These are phyloP conservation scores for Dothideomycetes sp. DNA, from an alignment of 2,329 filamentous ascomycete genomes.

Conservation along the genomic window DNA sequence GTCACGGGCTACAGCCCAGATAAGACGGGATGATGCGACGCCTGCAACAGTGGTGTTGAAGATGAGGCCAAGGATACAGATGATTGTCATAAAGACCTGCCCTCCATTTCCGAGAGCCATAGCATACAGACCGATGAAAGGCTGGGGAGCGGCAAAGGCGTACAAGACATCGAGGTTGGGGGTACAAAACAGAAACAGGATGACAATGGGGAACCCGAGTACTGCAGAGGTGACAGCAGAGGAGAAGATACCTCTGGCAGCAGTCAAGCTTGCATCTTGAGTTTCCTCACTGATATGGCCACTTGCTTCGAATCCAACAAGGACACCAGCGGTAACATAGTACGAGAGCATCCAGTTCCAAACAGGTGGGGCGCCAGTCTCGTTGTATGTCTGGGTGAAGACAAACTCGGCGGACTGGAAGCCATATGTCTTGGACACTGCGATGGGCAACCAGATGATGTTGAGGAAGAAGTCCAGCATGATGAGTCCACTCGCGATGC, in stretches of 20 bases:
- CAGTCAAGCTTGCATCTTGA: constrained; percentile 44
- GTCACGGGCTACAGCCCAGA: constrained; percentile 52
- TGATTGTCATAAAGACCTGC: constrained; percentile 51
- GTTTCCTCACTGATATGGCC: constrained; percentile 53
- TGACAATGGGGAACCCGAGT: constrained; percentile 44
- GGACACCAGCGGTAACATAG: constrained; percentile 47
- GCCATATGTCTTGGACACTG: constrained; percentile 42
- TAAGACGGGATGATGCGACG: constrained; percentile 48
- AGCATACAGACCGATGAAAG: constrained; percentile 49
- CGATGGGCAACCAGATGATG: constrained; percentile 51
- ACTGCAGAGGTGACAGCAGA: constrained; percentile 47
- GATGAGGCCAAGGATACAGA: constrained; percentile 37
- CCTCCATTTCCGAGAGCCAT: constrained; percentile 44
- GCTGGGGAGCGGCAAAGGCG: constrained; percentile 43
- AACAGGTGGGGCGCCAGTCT: constrained; percentile 35
- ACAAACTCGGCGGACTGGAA: constrained; percentile 49
- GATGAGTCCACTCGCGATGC: constrained; percentile 39
- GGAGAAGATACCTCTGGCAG: constrained; percentile 50
- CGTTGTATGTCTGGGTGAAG: constrained; percentile 50
- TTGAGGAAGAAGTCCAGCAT: constrained; percentile 49
- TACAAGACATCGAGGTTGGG: constrained; percentile 43
- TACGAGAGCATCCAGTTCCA: constrained; percentile 56
- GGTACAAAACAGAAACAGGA: constrained; percentile 49
- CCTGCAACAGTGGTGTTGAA: constrained; percentile 51
- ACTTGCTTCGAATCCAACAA: constrained; percentile 51